These are phyloP conservation scores for Cercospora sp. DNA, from an alignment of 2,329 filamentous ascomycete genomes.

Conservation along the genomic window DNA sequence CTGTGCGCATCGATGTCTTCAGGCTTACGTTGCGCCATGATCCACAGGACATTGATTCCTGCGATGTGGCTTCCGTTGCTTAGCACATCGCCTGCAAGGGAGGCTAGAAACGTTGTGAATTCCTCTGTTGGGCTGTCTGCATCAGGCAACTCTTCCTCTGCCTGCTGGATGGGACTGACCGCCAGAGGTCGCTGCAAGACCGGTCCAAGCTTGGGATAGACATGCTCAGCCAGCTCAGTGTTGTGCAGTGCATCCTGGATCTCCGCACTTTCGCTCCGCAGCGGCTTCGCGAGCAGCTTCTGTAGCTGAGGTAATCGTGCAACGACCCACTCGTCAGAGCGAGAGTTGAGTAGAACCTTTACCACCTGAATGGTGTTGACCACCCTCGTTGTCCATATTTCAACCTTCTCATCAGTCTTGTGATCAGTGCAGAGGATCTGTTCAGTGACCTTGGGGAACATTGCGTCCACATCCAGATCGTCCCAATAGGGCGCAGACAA, in stretches of 20 bases:
- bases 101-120: constrained; percentile 79
- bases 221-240: constrained; percentile 66
- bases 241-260: constrained; percentile 89
- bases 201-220: constrained; percentile 64
- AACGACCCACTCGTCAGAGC: constrained; percentile 86
- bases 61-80: constrained; percentile 74
- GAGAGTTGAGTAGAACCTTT: constrained; percentile 82
- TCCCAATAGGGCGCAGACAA: constrained; percentile 87
- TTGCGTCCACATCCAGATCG: constrained; percentile 77
- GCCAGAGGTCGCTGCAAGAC: constrained; percentile 81
- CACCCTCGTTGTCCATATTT: constrained; percentile 80
- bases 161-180: constrained; percentile 76
- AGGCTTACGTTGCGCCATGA: constrained; percentile 78
- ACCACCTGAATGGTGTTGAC: constrained; percentile 93
- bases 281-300: constrained; percentile 83
- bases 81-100: constrained; percentile 84
- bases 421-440: constrained; percentile 76
- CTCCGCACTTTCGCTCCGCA: constrained; percentile 86
- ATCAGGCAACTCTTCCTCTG: constrained; percentile 69
- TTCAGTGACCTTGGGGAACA: constrained; percentile 88
- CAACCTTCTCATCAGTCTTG: constrained; percentile 53
- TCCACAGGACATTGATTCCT: constrained; percentile 92
- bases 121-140: constrained; percentile 76
- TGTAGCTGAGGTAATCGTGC: constrained; percentile 75
- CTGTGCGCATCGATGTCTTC: constrained; percentile 90